Evolutionary conservation across 495 filamentous ascomycete species (phyloP).

Genomic region (Daldinia decipiens): DNA sequence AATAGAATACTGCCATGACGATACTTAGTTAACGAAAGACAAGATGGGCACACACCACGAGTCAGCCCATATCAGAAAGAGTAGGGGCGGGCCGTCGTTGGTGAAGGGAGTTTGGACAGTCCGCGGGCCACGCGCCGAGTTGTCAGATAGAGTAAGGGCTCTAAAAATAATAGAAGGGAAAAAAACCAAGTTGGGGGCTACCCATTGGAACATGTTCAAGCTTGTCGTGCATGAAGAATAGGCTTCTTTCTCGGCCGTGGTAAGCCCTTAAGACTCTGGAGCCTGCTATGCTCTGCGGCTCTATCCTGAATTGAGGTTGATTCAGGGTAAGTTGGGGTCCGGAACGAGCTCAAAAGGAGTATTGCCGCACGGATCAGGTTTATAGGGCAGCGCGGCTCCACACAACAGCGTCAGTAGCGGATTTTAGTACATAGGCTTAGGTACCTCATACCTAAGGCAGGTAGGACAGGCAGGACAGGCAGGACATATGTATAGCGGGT

Average conservation of each 20-base stretch:
- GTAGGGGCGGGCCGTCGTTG: conserved; percentile 33
- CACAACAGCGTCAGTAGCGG: conserved; percentile 7
- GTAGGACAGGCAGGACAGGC: no score
- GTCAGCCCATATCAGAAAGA: conserved; percentile 23
- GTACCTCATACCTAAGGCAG: no score
- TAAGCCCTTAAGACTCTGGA: conserved; percentile 38
- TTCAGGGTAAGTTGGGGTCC: conserved; percentile 39
- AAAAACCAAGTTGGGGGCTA: conserved; percentile 36
- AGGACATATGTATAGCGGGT: background rate
- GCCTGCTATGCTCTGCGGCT: conserved; percentile 44
- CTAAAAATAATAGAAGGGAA: conserved; percentile 15
- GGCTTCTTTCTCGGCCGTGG: conserved; percentile 37
- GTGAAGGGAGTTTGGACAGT: conserved; percentile 31
- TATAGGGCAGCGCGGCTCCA: conserved; percentile 40
- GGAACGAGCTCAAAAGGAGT: conserved; percentile 13
- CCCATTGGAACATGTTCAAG: conserved; percentile 36
- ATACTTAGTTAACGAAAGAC: background rate
- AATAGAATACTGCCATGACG: conserved; percentile 15
- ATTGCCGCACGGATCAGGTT: conserved; percentile 29
- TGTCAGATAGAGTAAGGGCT: conserved; percentile 21
- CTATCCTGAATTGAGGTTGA: conserved; percentile 46
- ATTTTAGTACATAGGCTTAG: no score
- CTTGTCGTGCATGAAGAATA: conserved; percentile 45
- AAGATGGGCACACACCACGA: conserved; percentile 32
- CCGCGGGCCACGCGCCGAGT: conserved; percentile 35